Conservation (phyloP, 495 filamentous ascomycete species). For the Penicillium diatomitis region DNA sequence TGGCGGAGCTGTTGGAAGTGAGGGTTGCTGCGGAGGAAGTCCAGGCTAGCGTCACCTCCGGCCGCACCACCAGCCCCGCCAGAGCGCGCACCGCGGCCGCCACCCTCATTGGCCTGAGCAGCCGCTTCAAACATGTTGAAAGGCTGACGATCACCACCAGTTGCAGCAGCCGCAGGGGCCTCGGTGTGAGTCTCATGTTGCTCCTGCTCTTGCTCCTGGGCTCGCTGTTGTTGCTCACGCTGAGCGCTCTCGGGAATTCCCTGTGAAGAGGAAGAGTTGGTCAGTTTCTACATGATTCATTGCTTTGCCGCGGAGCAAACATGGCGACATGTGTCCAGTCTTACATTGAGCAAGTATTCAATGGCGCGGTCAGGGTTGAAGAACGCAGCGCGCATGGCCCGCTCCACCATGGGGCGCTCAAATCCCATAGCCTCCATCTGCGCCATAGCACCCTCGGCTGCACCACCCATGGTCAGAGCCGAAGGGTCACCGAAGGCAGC, state of each 20-base stretch:
- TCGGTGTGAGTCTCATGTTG: slow-evolving; percentile 20
- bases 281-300: neutral
- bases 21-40: slow-evolving; percentile 91
- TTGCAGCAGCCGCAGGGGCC: slow-evolving; percentile 29
- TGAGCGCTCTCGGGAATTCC: slow-evolving; percentile 82
- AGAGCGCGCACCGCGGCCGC: slow-evolving; percentile 40
- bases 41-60: slow-evolving; percentile 58
- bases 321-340: slow-evolving; percentile 12
- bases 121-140: slow-evolving; percentile 95
- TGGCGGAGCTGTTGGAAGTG: slow-evolving; percentile 97
- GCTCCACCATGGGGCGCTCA: slow-evolving; percentile 71
- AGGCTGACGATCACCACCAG: slow-evolving; percentile 49
- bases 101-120: slow-evolving; percentile 59
- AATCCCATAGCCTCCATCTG: slow-evolving; percentile 98
- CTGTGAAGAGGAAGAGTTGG: slow-evolving; percentile 32
- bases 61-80: slow-evolving; percentile 46
- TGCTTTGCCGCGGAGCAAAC: neutral
- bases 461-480: slow-evolving; percentile 70
- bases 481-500: slow-evolving; percentile 63
- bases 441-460: slow-evolving; percentile 76
- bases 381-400: slow-evolving; percentile 90
- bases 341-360: slow-evolving; percentile 83
- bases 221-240: slow-evolving; percentile 52
- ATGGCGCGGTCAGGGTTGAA: slow-evolving; percentile 96
- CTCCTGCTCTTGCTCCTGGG: slow-evolving; percentile 11